Percentiles rank a stretch among this genome's conserved stretches.
phyloP scores from a whole-genome alignment of 2,329 filamentous ascomycete species.

The Trichoderma atrobrunneum region DNA sequence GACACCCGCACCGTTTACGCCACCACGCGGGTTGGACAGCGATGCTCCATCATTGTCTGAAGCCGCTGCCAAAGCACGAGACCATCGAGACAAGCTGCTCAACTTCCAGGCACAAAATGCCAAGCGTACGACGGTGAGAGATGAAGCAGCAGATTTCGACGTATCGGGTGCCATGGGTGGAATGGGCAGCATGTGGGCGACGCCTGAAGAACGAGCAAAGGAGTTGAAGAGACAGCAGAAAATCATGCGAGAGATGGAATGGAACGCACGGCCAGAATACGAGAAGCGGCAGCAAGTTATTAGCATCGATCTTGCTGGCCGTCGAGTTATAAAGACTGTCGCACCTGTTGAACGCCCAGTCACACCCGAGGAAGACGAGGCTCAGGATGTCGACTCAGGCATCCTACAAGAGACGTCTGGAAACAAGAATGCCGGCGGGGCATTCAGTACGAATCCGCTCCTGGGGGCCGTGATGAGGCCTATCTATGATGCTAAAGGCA shows the following conservation, averaged over 20 bases:
- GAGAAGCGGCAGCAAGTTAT: slow-evolving; percentile 84
- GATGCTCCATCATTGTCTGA: slow-evolving; percentile 44
- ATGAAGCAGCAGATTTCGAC: slow-evolving; percentile 71
- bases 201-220: slow-evolving; percentile 73
- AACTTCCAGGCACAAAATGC: slow-evolving; percentile 85
- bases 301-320: slow-evolving; percentile 76
- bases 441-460: slow-evolving; percentile 68
- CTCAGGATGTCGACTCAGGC: slow-evolving; percentile 30
- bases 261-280: slow-evolving; percentile 79
- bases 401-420: slow-evolving; percentile 36
- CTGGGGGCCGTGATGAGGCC: slow-evolving; percentile 64
- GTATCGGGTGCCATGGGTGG: slow-evolving; percentile 45
- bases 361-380: slow-evolving; percentile 49
- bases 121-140: slow-evolving; percentile 75
- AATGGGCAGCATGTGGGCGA: slow-evolving; percentile 70
- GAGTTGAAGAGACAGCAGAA: slow-evolving; percentile 86
- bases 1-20: slow-evolving; percentile 58
- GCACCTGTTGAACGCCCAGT: slow-evolving; percentile 58
- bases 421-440: slow-evolving; percentile 46
- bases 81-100: slow-evolving; percentile 78
- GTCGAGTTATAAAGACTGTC: slow-evolving; percentile 73
- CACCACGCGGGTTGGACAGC: slow-evolving; percentile 38
- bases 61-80: slow-evolving; percentile 66
- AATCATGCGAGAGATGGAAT: slow-evolving; percentile 79
- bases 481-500: slow-evolving; percentile 53